Evolutionary conservation across 1,284 basidiomycete species (phyloP), one percentile per base, ranked within the genome.

Genomic region (Pterula multifida): DNA sequence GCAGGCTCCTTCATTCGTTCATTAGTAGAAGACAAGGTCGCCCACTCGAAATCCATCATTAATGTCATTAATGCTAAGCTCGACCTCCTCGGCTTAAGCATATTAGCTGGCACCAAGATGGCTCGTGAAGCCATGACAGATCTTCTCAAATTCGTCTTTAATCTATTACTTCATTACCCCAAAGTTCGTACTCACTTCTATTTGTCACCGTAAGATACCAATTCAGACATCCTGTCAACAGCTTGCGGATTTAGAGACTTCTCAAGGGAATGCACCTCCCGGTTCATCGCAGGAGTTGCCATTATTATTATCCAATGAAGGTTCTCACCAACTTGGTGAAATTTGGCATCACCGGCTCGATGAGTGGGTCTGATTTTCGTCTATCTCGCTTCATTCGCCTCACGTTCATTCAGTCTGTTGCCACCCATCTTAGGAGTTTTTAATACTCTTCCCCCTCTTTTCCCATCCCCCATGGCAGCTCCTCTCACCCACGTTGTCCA

Each of bases 401-500:
- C 51, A 45, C 3, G 17, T 45, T 17, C 28, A 4, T 45, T 6
- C 53, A 82, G 81, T 19, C 61, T 85, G 39, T 68, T 85, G 26
- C 68, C 75, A 17, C 71, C 79, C 3, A 68, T 85, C 17, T 67
- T 85, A 32, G 75, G 76, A 35, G 69, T 76, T 3, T 87, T 87
- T 63, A 72, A 78, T 51, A 62, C 70, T 21, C 70, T 85, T 23
- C 76, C 81, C 1, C 71, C 74, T 2, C 71, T 76, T 3, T 78
- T 73, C 51, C 73, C 76, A 13, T 69, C 69, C 2, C 87, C 85
- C 2, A 65, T 90, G 32, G 67, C 75, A 1, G 59, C 78, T 0
- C 87, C 87, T 1, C 67, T 90, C 47, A 79, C 83, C 1, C 81
- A 90, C 56, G 72, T 81, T 52, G 80, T 90, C 36, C 86, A 90